Evolutionary conservation across 495 filamentous ascomycete species (phyloP).

Genomic region (Hyaloscypha variabilis): DNA sequence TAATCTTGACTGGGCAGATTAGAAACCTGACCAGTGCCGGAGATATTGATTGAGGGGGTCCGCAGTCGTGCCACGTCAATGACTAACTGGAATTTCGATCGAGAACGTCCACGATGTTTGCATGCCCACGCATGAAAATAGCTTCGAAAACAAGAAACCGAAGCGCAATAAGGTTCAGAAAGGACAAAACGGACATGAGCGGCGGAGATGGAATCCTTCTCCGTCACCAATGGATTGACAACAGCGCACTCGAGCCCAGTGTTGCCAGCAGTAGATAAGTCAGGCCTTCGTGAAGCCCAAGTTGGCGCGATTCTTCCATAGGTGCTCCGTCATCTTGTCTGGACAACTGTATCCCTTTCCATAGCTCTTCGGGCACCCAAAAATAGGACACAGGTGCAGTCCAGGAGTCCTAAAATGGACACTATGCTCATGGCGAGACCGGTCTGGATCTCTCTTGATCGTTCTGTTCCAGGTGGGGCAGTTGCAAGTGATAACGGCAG

Average conservation of each 20-base stretch:
- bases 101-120: background rate
- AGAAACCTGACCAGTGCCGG: background rate
- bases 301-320: conserved; percentile 12
- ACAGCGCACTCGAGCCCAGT: background rate
- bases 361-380: background rate
- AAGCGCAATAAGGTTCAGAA: background rate
- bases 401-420: background rate
- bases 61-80: background rate
- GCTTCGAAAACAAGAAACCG: background rate
- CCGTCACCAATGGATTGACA: background rate
- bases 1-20: background rate
- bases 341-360: conserved; percentile 11
- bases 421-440: conserved; percentile 10
- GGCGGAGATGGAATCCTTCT: background rate
- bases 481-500: background rate
- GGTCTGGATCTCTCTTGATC: conserved; percentile 6
- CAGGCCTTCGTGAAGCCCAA: background rate
- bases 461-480: background rate
- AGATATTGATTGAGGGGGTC: background rate
- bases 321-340: conserved; percentile 16
- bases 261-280: background rate
- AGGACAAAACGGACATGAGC: background rate
- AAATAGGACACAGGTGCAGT: background rate
- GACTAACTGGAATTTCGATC: background rate
- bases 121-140: background rate